Base-by-base conservation (phyloP, 2,329 filamentous ascomycete species). In the Xylaria sp. region DNA sequence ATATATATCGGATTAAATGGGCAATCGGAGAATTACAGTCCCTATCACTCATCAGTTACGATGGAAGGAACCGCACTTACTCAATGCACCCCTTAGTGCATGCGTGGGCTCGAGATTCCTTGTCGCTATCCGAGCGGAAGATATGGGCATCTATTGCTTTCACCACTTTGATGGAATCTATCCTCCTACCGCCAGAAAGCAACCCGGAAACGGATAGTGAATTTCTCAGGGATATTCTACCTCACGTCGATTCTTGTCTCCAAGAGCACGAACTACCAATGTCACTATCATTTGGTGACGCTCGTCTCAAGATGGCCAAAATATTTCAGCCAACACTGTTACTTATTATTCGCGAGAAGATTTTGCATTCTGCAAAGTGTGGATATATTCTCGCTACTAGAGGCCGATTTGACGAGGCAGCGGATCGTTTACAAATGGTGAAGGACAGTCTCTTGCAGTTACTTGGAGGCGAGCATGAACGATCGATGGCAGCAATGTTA, bases 121-220 rank as follows among this genome's bases (percentile, higher is more conserved):
- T 65, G 33, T 54, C 63, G 23, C 36, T 26, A 31, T 59, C 63
- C n/a, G 63, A 65, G 44, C 28, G 63, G n/a, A 65, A 65, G 26
- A 33, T 65, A 17, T 65, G 63, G 63, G 63, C 63, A 17, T 65
- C 63, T 23, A 65, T 65, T 36, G 63, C 63, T 40, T 65, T 65
- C 26, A 60, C n/a, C 13, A 65, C 56, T 11, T n/a, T 65, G 15
- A 65, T 65, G 63, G 63, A 65, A 20, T 65, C 63, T 31, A 38
- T 65, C 15, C 56, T 65, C 26, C 46, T 65, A 23, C 63, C 63
- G 3, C 63, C 63, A 11, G 42, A 65, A 20, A 57, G 63, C n/a
- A 65, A 65, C 11, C 56, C 63, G 7, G 63, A 65, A 6, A 46
- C 5, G 33, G 56, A 65, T 6, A 46, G 54, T 7, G 63, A 65